A percentile compares a stretch with the other conserved stretches of the same genome.
Conservation (phyloP, 2,329 filamentous ascomycete species). For the Dactylellina drechsleri region DNA sequence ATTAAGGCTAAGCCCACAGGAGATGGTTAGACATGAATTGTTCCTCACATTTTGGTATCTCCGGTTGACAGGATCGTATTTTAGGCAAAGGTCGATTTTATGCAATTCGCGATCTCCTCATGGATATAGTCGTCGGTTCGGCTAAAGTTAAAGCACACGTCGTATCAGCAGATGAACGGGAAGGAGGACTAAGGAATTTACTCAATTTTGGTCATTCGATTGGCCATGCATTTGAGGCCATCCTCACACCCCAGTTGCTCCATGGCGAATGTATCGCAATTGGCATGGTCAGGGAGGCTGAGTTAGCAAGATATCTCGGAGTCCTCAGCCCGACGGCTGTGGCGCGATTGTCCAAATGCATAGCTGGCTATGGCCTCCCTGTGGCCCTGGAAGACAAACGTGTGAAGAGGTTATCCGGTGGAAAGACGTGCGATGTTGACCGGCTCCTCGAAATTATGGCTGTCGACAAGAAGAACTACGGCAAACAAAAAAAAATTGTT, state of each 20-base stretch:
- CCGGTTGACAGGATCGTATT: constrained; percentile 10
- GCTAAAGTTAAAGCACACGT: constrained; percentile 94
- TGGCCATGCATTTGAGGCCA: constrained; percentile 94
- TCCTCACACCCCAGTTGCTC: constrained; percentile 91
- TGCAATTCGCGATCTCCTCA: constrained; percentile 75
- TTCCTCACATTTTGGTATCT: not conserved
- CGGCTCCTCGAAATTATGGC: constrained; percentile 91
- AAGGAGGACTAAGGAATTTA: constrained; percentile 91
- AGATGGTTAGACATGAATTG: constrained; percentile 53
- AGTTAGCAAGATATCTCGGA: constrained; percentile 88
- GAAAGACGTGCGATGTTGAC: constrained; percentile 87
- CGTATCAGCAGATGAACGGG: constrained; percentile 91
- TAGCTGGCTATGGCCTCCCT: constrained; percentile 90
- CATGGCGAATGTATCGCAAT: constrained; percentile 97
- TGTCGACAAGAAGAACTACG: constrained; percentile 98
- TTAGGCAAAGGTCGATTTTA: constrained; percentile 70
- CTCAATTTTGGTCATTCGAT: constrained; percentile 99
- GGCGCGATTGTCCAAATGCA: constrained; percentile 88
- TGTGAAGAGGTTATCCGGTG: constrained; percentile 82
- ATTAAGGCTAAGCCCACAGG: constrained; percentile 72
- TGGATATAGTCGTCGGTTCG: constrained; percentile 85
- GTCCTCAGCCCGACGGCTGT: constrained; percentile 86
- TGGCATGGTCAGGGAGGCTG: constrained; percentile 98
- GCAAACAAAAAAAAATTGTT: constrained; percentile 93
- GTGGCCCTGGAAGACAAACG: constrained; percentile 85